phyloP scores from a whole-genome alignment of 2,329 filamentous ascomycete genomes.

The Bipolaris oryzae region DNA sequence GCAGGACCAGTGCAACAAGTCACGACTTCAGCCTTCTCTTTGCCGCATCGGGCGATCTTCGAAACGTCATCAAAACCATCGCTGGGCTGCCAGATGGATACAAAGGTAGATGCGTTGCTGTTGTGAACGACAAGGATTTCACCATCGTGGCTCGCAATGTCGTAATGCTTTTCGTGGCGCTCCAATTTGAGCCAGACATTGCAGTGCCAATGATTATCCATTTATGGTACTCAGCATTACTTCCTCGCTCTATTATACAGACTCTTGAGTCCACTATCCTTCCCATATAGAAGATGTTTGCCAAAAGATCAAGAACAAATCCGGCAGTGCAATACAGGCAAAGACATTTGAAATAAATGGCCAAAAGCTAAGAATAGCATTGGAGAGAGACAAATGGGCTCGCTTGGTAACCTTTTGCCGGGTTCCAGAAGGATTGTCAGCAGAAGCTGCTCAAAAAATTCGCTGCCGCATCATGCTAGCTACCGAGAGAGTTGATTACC shows the following conservation, averaged over 20 bases:
- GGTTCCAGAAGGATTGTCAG: neutral
- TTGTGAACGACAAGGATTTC: conserved; percentile 52
- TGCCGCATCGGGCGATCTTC: conserved; percentile 53
- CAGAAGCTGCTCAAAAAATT: neutral
- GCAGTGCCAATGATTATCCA: conserved; percentile 49
- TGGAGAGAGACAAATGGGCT: neutral
- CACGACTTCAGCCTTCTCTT: conserved; percentile 43
- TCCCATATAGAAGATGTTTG: neutral
- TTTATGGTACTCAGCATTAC: conserved; percentile 55
- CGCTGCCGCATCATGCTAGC: neutral
- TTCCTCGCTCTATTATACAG: conserved; percentile 23
- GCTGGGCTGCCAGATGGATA: conserved; percentile 41
- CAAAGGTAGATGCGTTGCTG: conserved; percentile 25
- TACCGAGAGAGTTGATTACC: neutral
- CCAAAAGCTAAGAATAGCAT: neutral
- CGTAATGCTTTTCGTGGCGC: conserved; percentile 49
- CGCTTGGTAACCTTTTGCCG: neutral
- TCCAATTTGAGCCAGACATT: conserved; percentile 21
- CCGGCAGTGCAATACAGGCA: neutral
- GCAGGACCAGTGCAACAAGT: conserved; percentile 25
- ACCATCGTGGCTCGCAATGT: conserved; percentile 50
- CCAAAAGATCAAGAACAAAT: neutral
- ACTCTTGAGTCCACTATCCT: neutral
- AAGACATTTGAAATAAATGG: neutral
- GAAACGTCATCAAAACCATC: conserved; percentile 54